Conservation (phyloP, 2,329 filamentous ascomycete species). For the Colletotrichum nymphaeae region DNA sequence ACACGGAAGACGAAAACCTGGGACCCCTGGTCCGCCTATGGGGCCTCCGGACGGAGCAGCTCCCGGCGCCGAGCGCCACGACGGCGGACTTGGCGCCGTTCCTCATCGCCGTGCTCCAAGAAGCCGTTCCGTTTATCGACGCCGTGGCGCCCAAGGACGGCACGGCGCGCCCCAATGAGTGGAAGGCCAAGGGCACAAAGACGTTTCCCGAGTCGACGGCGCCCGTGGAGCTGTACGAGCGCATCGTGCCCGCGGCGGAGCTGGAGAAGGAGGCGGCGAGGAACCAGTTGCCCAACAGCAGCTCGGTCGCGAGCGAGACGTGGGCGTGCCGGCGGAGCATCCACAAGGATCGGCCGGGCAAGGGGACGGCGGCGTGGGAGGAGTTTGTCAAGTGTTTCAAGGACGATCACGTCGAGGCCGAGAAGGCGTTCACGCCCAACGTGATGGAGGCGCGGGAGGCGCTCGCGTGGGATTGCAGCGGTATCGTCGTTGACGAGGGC, state of each 20-base stretch:
- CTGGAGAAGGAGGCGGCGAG: constrained; percentile 52
- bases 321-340: constrained; percentile 74
- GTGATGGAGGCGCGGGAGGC: constrained; percentile 49
- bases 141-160: constrained; percentile 58
- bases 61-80: constrained; percentile 55
- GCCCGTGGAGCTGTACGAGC: constrained; percentile 64
- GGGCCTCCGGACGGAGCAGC: constrained; percentile 60
- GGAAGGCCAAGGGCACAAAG: constrained; percentile 64
- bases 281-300: constrained; percentile 42
- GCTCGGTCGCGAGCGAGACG: constrained; percentile 54
- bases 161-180: constrained; percentile 50
- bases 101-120: constrained; percentile 63
- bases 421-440: constrained; percentile 53
- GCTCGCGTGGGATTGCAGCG: constrained; percentile 58
- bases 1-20: constrained; percentile 38
- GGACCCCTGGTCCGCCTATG: constrained; percentile 66
- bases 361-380: constrained; percentile 69
- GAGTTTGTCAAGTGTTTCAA: constrained; percentile 73
- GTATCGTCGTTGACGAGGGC: constrained; percentile 50
- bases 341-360: constrained; percentile 63
- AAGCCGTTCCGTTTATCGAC: constrained; percentile 70
- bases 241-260: constrained; percentile 57
- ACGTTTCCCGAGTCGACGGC: constrained; percentile 60
- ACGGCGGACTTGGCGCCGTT: constrained; percentile 61
- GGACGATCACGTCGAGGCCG: constrained; percentile 54